Evolutionary conservation across 331 rosid species (phyloP).

Genomic region (Prunus yedoensis): DNA sequence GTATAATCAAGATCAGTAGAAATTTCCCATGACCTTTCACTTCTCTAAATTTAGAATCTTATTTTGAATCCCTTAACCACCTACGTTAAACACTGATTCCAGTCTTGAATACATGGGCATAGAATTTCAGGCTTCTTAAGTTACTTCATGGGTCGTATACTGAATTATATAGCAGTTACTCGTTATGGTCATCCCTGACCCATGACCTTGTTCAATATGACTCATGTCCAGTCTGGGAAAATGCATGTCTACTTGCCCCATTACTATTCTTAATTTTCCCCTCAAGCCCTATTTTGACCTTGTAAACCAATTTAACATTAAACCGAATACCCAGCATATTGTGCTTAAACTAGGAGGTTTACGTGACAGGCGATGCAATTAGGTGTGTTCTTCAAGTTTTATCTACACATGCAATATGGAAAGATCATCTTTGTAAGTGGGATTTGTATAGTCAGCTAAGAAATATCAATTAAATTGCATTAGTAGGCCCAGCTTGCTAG

Average conservation of each 20-base stretch:
- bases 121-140: too few species aligned
- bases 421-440: neutral
- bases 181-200: too few species aligned
- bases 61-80: too few species aligned
- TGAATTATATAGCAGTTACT: too few species aligned
- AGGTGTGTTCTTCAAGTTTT: neutral
- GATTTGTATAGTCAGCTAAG: neutral
- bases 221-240: too few species aligned
- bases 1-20: neutral
- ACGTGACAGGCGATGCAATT: neutral
- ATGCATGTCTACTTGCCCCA: neutral
- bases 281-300: neutral
- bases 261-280: too few species aligned
- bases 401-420: neutral
- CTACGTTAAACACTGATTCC: too few species aligned
- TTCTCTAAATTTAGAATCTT: too few species aligned
- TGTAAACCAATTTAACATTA: neutral
- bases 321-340: neutral
- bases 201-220: too few species aligned
- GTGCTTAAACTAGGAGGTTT: neutral
- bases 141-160: too few species aligned
- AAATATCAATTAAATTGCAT: neutral
- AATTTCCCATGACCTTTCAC: too few species aligned
- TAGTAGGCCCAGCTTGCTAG: neutral
- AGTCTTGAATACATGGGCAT: too few species aligned